Percentiles rank a stretch among this genome's conserved stretches.
Evolutionary conservation across 2,329 filamentous ascomycete genomes (phyloP).

Genomic region (Sordariomycetes sp.): DNA sequence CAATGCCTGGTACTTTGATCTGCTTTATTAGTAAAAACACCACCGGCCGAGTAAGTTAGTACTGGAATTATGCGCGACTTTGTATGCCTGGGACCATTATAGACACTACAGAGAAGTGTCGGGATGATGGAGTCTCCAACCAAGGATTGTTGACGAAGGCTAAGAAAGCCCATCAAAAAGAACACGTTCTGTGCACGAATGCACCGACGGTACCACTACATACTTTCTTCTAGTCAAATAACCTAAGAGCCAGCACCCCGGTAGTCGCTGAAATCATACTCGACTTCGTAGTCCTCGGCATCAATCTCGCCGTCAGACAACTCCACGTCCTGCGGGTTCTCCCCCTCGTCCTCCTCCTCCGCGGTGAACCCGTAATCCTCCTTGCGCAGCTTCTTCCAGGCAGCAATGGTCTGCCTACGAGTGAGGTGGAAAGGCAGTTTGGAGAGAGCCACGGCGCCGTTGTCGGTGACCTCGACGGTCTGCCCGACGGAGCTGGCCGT

Average conservation of each 20-base stretch:
- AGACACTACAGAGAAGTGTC: too few species aligned
- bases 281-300: neutral
- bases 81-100: too few species aligned
- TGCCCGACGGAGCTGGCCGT: neutral
- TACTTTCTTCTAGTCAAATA: neutral
- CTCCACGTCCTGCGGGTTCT: neutral
- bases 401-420: neutral
- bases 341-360: neutral
- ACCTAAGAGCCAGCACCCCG: neutral
- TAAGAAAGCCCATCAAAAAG: too few species aligned
- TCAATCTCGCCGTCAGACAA: neutral
- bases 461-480: neutral
- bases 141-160: too few species aligned
- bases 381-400: neutral
- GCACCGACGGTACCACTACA: neutral
- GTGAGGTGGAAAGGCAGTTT: neutral
- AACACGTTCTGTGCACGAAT: neutral
- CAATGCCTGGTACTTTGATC: too few species aligned
- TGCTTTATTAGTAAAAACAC: too few species aligned
- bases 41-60: too few species aligned
- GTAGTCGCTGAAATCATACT: neutral
- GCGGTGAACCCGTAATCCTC: neutral
- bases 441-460: neutral
- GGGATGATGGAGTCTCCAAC: too few species aligned
- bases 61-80: too few species aligned